Evolutionary conservation across 192 early-diverging fungal species (phyloP).

Genomic region (Rhizoclosmatium sp.): DNA sequence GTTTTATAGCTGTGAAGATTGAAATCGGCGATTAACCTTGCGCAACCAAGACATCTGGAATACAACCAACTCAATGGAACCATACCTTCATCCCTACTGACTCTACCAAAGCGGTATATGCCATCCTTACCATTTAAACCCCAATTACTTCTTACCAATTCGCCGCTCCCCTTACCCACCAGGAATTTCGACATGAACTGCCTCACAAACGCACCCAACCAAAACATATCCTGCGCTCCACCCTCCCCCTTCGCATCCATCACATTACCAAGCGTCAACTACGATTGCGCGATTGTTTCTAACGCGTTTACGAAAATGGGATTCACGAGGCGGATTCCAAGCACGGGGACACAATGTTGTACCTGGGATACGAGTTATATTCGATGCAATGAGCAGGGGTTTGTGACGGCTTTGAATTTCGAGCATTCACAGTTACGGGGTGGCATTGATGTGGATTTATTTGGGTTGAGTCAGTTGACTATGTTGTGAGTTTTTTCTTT

Average conservation of each 20-base stretch:
- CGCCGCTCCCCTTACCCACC: background rate
- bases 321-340: background rate
- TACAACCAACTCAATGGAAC: conserved; percentile 5
- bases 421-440: background rate
- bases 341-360: background rate
- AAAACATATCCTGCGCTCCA: background rate
- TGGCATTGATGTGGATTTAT: background rate
- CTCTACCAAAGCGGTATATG: background rate
- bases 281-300: background rate
- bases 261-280: background rate
- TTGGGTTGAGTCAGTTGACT: background rate
- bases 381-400: background rate
- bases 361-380: background rate
- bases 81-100: background rate
- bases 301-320: background rate
- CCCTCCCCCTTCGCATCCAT: background rate
- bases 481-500: background rate
- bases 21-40: background rate
- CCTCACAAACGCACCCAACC: background rate
- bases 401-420: background rate
- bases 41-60: background rate
- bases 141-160: background rate
- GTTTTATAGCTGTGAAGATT: background rate
- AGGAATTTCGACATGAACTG: background rate
- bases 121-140: background rate